Evolutionary conservation across 805 yeast species (phyloP).

Genomic region (Lachancea waltii): DNA sequence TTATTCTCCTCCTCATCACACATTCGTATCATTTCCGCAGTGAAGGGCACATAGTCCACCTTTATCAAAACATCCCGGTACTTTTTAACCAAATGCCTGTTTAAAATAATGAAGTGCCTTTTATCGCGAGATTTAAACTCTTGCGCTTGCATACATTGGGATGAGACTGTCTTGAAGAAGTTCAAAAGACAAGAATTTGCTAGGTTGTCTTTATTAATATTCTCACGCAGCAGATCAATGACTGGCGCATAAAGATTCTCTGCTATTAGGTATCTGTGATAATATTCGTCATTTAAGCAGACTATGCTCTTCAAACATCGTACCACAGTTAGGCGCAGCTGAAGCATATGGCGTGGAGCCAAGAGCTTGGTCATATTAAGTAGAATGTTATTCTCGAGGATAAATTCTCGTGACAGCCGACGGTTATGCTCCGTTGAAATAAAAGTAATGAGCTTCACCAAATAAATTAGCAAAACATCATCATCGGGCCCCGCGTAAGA

Average conservation of each 20-base stretch:
- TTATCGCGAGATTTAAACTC: conserved; percentile 11
- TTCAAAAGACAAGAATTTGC: conserved; percentile 73
- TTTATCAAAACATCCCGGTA: conserved; percentile 28
- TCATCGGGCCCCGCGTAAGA: conserved; percentile 21
- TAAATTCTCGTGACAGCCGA: conserved; percentile 51
- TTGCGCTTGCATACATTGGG: conserved; percentile 14
- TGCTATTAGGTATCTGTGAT: conserved; percentile 50
- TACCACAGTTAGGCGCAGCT: conserved; percentile 59
- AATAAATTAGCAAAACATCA: conserved; percentile 43
- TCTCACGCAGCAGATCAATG: conserved; percentile 43
- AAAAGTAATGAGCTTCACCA: conserved; percentile 67
- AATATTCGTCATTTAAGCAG: conserved; percentile 54
- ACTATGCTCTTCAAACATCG: conserved; percentile 62
- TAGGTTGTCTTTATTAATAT: conserved; percentile 49
- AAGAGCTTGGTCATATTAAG: conserved; percentile 49
- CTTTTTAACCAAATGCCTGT: conserved; percentile 28
- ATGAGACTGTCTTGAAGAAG: conserved; percentile 45
- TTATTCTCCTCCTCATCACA: conserved; percentile 10
- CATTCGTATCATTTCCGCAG: conserved; percentile 30
- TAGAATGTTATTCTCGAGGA: conserved; percentile 53
- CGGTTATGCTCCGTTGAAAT: conserved; percentile 61
- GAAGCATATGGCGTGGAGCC: conserved; percentile 33
- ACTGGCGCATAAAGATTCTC: conserved; percentile 46
- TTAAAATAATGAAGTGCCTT: conserved; percentile 24
- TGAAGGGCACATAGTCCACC: conserved; percentile 26